phyloP scores from a whole-genome alignment of 495 filamentous ascomycete species.

The Sabuloglossum arenarium region DNA sequence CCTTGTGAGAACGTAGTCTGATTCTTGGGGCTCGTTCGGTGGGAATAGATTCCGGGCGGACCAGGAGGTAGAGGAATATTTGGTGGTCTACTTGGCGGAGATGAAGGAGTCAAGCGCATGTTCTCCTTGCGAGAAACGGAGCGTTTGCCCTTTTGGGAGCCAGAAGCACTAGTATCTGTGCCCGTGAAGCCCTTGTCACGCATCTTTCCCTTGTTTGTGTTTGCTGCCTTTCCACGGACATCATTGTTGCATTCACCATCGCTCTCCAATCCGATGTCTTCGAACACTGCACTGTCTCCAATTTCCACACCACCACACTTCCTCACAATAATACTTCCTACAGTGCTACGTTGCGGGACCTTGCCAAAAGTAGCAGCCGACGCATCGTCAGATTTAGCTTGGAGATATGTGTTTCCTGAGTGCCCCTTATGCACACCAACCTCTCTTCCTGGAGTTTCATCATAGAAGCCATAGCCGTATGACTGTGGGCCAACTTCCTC shows the following conservation, averaged over 20 bases:
- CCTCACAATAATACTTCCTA: neutral
- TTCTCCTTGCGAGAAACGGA: neutral
- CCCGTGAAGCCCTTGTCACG: neutral
- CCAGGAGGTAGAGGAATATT: slow-evolving; percentile 4
- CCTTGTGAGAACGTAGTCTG: slow-evolving; percentile 2
- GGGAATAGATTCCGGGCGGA: neutral
- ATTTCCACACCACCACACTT: neutral
- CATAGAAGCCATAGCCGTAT: neutral
- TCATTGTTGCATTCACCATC: neutral
- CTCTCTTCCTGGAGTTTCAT: neutral
- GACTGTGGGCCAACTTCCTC: neutral
- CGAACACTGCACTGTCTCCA: neutral
- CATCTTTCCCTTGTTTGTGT: neutral
- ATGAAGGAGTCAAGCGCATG: neutral
- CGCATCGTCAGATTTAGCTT: neutral
- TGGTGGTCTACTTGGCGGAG: slow-evolving; percentile 5
- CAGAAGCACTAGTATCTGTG: neutral
- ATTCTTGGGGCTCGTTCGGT: slow-evolving; percentile 3
- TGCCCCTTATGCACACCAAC: neutral
- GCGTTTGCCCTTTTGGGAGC: neutral
- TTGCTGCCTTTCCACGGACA: neutral
- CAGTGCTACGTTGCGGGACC: neutral
- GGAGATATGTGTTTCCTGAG: neutral
- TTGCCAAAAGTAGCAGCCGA: neutral
- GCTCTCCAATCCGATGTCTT: neutral